Evolutionary conservation across 1,284 basidiomycete species (phyloP).

Genomic region (Fomitiporia mediterranea): DNA sequence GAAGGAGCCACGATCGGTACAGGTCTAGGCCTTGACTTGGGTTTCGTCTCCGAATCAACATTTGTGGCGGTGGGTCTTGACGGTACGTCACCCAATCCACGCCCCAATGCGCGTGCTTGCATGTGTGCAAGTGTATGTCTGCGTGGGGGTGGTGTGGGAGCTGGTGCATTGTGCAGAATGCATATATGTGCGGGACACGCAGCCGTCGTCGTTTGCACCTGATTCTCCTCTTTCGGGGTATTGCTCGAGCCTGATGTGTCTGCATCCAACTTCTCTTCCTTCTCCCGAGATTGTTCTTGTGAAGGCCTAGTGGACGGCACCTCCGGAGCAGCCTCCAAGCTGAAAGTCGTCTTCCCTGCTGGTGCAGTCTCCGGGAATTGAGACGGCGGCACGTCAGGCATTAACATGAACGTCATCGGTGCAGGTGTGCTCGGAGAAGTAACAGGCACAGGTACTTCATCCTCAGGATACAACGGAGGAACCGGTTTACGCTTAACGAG

Average conservation of each 20-base stretch:
- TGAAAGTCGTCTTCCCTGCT: background rate
- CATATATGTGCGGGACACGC: background rate
- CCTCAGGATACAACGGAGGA: constrained; percentile 16
- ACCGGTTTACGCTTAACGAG: constrained; percentile 20
- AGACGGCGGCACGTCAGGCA: background rate
- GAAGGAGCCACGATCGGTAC: background rate
- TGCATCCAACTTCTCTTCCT: background rate
- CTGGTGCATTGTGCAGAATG: background rate
- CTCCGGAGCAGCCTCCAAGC: too few species aligned
- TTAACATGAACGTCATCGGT: background rate
- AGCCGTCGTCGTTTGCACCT: background rate
- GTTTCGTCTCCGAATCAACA: background rate
- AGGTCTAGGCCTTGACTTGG: background rate
- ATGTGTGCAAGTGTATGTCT: constrained; percentile 9
- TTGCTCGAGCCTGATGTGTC: background rate
- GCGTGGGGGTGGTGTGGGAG: background rate
- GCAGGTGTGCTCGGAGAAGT: background rate
- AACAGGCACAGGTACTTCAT: constrained; percentile 3
- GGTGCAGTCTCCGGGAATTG: background rate
- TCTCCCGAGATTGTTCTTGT: background rate
- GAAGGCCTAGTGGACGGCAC: background rate
- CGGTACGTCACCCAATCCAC: background rate
- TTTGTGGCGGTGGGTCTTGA: background rate
- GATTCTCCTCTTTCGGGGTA: background rate
- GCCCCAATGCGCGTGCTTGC: background rate